Evolutionary conservation across 2,329 filamentous ascomycete species (phyloP).

Genomic region (Eutypella sp.): DNA sequence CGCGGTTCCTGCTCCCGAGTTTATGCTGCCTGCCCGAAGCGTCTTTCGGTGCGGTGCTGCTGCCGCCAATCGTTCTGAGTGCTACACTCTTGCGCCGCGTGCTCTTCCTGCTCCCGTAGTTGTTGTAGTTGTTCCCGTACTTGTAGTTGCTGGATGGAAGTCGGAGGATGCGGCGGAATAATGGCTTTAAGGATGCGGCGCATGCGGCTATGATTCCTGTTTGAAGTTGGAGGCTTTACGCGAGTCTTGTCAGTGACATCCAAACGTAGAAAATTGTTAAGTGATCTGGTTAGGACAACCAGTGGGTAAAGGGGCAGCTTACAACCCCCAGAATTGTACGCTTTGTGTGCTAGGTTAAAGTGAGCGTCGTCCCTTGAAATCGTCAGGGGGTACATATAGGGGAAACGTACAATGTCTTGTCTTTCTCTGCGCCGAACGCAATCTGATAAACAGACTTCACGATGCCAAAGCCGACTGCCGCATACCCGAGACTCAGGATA

Average conservation of each 20-base stretch:
- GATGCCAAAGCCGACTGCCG: slow-evolving; percentile 35
- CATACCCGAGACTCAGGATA: slow-evolving; percentile 38
- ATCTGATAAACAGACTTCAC: slow-evolving; percentile 35
- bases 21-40: neutral
- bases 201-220: slow-evolving; percentile 36
- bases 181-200: slow-evolving; percentile 30
- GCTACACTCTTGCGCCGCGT: neutral
- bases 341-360: slow-evolving; percentile 13
- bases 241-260: no score
- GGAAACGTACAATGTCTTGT: slow-evolving; percentile 28
- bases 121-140: neutral
- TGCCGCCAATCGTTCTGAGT: neutral
- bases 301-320: slow-evolving; percentile 9
- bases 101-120: neutral
- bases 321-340: slow-evolving; percentile 30
- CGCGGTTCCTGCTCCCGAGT: neutral
- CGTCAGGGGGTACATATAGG: neutral
- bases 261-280: no score
- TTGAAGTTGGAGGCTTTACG: slow-evolving; percentile 37
- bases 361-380: neutral
- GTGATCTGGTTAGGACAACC: slow-evolving; percentile 7
- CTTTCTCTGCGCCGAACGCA: slow-evolving; percentile 22
- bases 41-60: neutral
- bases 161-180: slow-evolving; percentile 6
- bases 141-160: slow-evolving; percentile 1